Conservation (phyloP, 345 rosid species). For the Lepidium sativum region DNA sequence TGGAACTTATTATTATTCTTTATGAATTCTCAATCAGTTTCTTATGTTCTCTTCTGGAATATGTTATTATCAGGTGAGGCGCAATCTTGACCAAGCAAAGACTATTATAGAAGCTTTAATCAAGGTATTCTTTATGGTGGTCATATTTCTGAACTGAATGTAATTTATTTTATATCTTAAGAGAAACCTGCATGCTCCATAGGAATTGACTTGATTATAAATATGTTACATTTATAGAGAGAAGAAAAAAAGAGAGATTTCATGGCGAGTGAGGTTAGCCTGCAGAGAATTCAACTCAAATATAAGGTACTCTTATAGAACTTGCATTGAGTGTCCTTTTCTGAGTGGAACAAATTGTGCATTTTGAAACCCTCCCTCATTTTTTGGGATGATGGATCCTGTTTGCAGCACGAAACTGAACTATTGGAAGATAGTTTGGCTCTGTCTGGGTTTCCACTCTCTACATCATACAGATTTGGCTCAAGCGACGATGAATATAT, state of each 20-base stretch:
- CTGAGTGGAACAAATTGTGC: neutral
- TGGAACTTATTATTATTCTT: neutral
- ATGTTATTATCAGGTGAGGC: conserved; percentile 57
- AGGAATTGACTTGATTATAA: neutral
- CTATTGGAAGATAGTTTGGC: conserved; percentile 69
- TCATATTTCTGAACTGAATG: neutral
- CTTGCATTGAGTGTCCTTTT: neutral
- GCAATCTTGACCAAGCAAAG: conserved; percentile 92
- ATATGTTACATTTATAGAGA: conserved; percentile 40
- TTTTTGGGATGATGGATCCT: neutral
- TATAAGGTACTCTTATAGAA: conserved; percentile 45
- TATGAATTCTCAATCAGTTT: neutral
- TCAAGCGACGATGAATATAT: conserved; percentile 78
- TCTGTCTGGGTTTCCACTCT: conserved; percentile 50
- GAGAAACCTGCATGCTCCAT: neutral
- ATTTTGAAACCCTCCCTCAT: neutral
- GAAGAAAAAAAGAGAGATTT: conserved; percentile 87
- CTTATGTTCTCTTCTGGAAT: conserved; percentile 1
- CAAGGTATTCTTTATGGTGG: conserved; percentile 40
- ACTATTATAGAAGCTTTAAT: conserved; percentile 69
- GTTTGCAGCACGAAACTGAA: conserved; percentile 68
- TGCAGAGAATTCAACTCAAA: conserved; percentile 76
- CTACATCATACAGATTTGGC: conserved; percentile 47
- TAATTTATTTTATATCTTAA: neutral
- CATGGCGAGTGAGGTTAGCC: conserved; percentile 67